These are phyloP conservation scores for Fraxinus pennsylvanica DNA, from an alignment of 257 asterid genomes.

Conservation along the genomic window DNA sequence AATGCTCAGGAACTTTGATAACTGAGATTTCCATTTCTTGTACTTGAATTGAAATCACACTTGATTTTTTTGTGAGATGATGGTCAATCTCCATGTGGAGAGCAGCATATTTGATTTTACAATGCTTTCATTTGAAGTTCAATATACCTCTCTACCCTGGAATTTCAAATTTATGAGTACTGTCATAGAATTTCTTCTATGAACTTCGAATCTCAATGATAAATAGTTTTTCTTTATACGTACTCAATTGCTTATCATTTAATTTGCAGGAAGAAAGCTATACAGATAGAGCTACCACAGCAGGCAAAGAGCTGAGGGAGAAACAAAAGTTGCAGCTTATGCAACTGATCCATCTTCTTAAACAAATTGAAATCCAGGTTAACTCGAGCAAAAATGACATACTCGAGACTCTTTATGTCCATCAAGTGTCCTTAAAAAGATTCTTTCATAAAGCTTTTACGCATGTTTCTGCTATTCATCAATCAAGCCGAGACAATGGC, in stretches of 20 bases:
- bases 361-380: constrained; percentile 62
- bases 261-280: constrained; percentile 48
- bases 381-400: constrained; percentile 62
- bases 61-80: background rate
- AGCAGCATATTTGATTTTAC: background rate
- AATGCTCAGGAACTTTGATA: background rate
- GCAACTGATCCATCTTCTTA: constrained; percentile 58
- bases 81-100: constrained; percentile 9
- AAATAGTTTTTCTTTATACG: background rate
- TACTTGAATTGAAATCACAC: background rate
- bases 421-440: constrained; percentile 41
- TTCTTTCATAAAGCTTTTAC: constrained; percentile 53
- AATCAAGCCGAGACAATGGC: constrained; percentile 37
- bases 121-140: constrained; percentile 4
- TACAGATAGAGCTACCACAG: constrained; percentile 41
- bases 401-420: constrained; percentile 50
- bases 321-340: constrained; percentile 57
- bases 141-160: background rate
- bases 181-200: background rate
- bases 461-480: constrained; percentile 50
- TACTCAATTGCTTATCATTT: background rate
- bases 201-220: background rate
- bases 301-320: constrained; percentile 58
- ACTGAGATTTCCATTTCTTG: background rate
- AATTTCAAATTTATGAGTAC: background rate